These are phyloP conservation scores for Solanum rostratum DNA, from an alignment of 257 asterid species.

Conservation along the genomic window DNA sequence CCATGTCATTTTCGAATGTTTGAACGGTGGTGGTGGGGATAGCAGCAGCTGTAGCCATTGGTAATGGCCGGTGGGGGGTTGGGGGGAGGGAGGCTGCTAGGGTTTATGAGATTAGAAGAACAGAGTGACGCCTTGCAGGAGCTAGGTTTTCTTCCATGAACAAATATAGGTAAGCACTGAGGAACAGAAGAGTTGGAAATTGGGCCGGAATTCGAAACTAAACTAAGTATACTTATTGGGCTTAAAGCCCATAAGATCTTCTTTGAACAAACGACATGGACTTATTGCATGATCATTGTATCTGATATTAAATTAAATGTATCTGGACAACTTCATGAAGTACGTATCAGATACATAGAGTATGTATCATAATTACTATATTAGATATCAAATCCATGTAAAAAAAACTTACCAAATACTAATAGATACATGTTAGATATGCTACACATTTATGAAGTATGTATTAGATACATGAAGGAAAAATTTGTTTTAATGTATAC, in stretches of 20 bases:
- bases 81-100: background rate
- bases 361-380: too few species aligned
- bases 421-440: background rate
- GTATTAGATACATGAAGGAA: background rate
- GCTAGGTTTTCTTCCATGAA: slow-evolving; percentile 14
- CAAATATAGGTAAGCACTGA: background rate
- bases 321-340: too few species aligned
- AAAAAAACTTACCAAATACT: background rate
- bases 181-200: background rate
- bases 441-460: background rate
- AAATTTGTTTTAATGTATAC: too few species aligned
- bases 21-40: slow-evolving; percentile 63
- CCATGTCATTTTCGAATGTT: slow-evolving; percentile 52
- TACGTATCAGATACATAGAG: too few species aligned
- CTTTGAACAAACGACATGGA: rapidly evolving
- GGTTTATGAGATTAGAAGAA: background rate
- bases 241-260: background rate
- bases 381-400: too few species aligned
- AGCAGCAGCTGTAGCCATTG: slow-evolving; percentile 61
- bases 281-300: too few species aligned
- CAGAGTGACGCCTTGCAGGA: background rate
- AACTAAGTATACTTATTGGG: background rate
- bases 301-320: too few species aligned
- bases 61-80: background rate
- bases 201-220: background rate